A percentile compares a stretch with the other conserved stretches of the same genome.
Conservation (phyloP, 495 filamentous ascomycete genomes). For the Copromyces sp. region DNA sequence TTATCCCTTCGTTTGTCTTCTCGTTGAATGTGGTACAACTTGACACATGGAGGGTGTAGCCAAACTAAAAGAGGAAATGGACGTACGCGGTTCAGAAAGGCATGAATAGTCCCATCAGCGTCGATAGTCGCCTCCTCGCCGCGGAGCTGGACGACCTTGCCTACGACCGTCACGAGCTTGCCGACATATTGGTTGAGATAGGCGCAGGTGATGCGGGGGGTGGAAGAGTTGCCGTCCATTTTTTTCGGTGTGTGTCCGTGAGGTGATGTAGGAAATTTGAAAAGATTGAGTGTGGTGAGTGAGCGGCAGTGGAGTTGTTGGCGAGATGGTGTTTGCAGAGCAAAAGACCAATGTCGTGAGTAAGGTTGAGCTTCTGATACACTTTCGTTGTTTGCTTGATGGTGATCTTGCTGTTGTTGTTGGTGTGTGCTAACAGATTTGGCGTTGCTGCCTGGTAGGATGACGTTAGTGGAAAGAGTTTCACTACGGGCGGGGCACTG, state of each 20-base stretch:
- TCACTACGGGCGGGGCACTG: neutral
- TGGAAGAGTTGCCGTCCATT: conserved; percentile 40
- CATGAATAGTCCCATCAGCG: conserved; percentile 61
- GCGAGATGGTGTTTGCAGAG: neutral
- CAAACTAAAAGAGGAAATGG: neutral
- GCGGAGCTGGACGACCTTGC: conserved; percentile 68
- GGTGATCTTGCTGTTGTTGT: neutral
- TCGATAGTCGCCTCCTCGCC: conserved; percentile 75
- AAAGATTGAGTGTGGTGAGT: neutral
- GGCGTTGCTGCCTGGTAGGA: neutral
- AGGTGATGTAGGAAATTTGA: neutral
- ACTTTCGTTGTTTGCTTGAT: neutral
- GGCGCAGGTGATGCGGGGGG: conserved; percentile 58
- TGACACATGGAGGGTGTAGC: neutral
- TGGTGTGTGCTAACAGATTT: neutral
- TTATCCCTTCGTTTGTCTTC: too few relatives aligned
- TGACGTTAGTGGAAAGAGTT: neutral
- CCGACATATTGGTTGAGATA: conserved; percentile 59
- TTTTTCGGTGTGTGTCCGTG: conserved; percentile 12
- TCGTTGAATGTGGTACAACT: too few relatives aligned
- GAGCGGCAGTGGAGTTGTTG: neutral
- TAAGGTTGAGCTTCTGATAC: neutral
- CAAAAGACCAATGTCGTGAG: neutral
- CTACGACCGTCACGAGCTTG: conserved; percentile 72
- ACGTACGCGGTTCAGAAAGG: conserved; percentile 61